Evolutionary conservation across 2,329 filamentous ascomycete species (phyloP), one percentile per base, ranked within the genome.

Genomic region (Fusarium camptoceras): DNA sequence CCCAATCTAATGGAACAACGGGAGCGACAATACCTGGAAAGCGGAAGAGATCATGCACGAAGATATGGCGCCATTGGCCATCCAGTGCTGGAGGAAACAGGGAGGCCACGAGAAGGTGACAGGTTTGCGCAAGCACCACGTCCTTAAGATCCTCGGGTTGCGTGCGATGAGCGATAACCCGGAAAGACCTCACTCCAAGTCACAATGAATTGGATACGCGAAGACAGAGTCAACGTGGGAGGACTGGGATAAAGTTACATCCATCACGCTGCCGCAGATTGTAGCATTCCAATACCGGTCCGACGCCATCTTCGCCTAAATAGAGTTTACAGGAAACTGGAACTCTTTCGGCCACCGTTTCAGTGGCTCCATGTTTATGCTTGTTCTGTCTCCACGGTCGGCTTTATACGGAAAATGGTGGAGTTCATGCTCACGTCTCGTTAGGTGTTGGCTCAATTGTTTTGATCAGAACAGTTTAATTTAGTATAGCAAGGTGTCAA

Each of bases 341-440:
- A 42, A 22, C 16, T 51, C 25, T n/a, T 50, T 31, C 39, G 22
- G 27, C 25, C 16, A 30, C 16, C 20, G 51, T 46, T 49, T 49
- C 47, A 46, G 22, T 20, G 42, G 22, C 28, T 48, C 27, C 48
- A 47, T 55, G 22, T 55, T 25, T 15, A 27, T 55, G 48, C 39
- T 43, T 54, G 11, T 15, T 55, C 22, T 51, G n/a, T 34, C 25
- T 42, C 28, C 28, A 51, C 16, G 12, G n/a, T 18, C 50, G 59
- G 59, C 16, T 64, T 44, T n/a, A 12, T n/a, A 44, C 61, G 59
- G 59, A 39, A 64, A 39, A 34, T 9, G 42, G 59, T 64, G 59
- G 59, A 64, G 59, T 30, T 50, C 5, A 20, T 22, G 15, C 7
- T 15, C 31, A 14, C 25, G 14, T 8, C 12, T 51, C 12, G 22